These are phyloP conservation scores for Ceratocystis papillata DNA, from an alignment of 2,329 filamentous ascomycete genomes.

Conservation along the genomic window DNA sequence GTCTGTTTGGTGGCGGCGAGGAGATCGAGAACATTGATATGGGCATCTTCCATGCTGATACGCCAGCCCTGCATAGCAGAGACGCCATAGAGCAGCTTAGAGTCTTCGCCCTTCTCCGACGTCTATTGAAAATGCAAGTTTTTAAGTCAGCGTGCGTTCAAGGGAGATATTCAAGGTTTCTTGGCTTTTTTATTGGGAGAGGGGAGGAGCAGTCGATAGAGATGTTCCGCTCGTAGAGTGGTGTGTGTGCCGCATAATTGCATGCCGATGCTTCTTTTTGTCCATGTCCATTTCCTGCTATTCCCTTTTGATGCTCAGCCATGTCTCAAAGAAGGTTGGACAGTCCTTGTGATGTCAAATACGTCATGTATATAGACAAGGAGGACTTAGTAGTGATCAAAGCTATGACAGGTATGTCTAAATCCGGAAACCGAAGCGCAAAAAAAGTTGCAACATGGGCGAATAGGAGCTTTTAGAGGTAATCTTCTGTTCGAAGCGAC, in stretches of 20 bases:
- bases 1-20: slow-evolving; percentile 34
- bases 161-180: background rate
- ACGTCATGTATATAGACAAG: slow-evolving; percentile 3
- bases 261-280: background rate
- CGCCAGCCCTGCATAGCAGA: slow-evolving; percentile 99
- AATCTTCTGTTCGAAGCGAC: background rate
- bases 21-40: slow-evolving; percentile 81
- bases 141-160: slow-evolving; percentile 7
- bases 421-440: slow-evolving; percentile 4
- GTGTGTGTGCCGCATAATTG: background rate
- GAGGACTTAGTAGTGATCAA: background rate
- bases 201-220: no score
- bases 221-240: no score
- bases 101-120: slow-evolving; percentile 85
- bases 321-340: slow-evolving; percentile 17
- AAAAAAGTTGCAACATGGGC: background rate
- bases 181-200: no score
- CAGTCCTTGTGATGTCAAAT: background rate
- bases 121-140: slow-evolving; percentile 43
- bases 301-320: background rate
- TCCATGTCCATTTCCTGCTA: background rate
- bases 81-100: slow-evolving; percentile 81
- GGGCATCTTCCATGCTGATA: slow-evolving; percentile 98
- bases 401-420: background rate
- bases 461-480: background rate